These are phyloP conservation scores for Blumeriella jaapii DNA, from an alignment of 2,329 filamentous ascomycete genomes.

Conservation along the genomic window DNA sequence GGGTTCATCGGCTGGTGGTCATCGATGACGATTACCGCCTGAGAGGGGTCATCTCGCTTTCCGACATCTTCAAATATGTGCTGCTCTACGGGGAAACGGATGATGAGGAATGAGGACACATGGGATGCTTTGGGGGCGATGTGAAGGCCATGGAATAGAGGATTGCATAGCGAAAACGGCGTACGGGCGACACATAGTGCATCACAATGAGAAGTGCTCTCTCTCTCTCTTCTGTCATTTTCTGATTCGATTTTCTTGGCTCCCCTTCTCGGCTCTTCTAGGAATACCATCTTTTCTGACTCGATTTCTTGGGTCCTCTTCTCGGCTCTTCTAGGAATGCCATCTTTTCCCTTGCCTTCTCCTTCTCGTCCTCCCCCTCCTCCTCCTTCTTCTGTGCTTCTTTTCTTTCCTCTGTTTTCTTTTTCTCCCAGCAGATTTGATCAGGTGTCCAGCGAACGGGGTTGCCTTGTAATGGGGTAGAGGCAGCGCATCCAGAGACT, in stretches of 20 bases:
- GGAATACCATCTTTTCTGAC: constrained; percentile 17
- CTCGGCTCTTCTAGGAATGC: constrained; percentile 16
- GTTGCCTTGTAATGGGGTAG: constrained; percentile 1
- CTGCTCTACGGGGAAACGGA: constrained; percentile 50
- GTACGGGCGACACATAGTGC: too few species aligned
- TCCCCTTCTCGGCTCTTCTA: constrained; percentile 12
- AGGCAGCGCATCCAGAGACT: neutral
- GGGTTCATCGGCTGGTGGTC: constrained; percentile 85
- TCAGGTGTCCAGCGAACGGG: neutral
- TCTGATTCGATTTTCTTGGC: constrained; percentile 24
- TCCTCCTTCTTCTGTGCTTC: too few species aligned
- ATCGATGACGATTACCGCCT: constrained; percentile 83
- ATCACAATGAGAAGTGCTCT: too few species aligned
- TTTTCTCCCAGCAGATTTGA: neutral
- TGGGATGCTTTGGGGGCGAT: constrained; percentile 9
- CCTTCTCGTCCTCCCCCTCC: too few species aligned
- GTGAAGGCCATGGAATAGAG: constrained; percentile 12
- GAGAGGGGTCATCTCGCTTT: constrained; percentile 82
- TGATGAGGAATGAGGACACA: constrained; percentile 19
- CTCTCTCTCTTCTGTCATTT: too few species aligned
- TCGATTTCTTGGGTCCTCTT: constrained; percentile 21
- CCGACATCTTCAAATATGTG: constrained; percentile 93
- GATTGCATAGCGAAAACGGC: constrained; percentile 29
- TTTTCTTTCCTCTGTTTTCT: too few species aligned
- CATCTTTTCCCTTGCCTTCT: constrained; percentile 1